These are phyloP conservation scores for Knoxdaviesia proteae DNA, from an alignment of 2,329 filamentous ascomycete species.

Conservation along the genomic window DNA sequence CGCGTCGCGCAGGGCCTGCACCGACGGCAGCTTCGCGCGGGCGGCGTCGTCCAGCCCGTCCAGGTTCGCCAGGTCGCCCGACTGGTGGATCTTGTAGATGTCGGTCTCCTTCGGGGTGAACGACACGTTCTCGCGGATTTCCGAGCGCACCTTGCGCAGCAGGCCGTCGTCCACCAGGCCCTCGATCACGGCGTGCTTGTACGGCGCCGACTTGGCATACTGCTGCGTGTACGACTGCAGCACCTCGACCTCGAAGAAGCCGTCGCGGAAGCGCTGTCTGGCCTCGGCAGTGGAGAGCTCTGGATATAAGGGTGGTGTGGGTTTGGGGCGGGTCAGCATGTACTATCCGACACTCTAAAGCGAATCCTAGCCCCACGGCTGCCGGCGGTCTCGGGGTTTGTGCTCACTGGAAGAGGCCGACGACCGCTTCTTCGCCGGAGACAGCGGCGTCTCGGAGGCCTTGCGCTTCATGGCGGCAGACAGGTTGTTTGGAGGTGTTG, in stretches of 20 bases:
- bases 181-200: slow-evolving; percentile 83
- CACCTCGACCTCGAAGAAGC: slow-evolving; percentile 40
- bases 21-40: slow-evolving; percentile 64
- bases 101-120: slow-evolving; percentile 98
- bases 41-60: slow-evolving; percentile 80
- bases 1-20: slow-evolving; percentile 83
- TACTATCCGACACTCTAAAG: neutral
- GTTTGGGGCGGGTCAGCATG: neutral
- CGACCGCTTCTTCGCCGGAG: slow-evolving; percentile 5
- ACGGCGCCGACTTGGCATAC: slow-evolving; percentile 47
- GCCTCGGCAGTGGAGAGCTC: slow-evolving; percentile 27
- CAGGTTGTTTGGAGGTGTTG: neutral
- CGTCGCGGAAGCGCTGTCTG: slow-evolving; percentile 39
- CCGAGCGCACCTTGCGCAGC: slow-evolving; percentile 66
- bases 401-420: slow-evolving; percentile 1
- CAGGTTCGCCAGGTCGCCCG: slow-evolving; percentile 87
- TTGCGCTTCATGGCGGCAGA: slow-evolving; percentile 36
- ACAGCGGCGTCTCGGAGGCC: slow-evolving; percentile 12
- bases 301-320: slow-evolving; percentile 7
- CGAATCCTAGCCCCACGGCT: slow-evolving; percentile 2
- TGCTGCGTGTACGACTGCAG: slow-evolving; percentile 36
- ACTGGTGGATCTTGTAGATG: slow-evolving; percentile 99
- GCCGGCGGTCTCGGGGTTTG: slow-evolving; percentile 2
- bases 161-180: slow-evolving; percentile 61
- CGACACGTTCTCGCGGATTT: slow-evolving; percentile 76